These are phyloP conservation scores for Craterostigma plantagineum DNA, from an alignment of 257 asterid genomes.

Conservation along the genomic window DNA sequence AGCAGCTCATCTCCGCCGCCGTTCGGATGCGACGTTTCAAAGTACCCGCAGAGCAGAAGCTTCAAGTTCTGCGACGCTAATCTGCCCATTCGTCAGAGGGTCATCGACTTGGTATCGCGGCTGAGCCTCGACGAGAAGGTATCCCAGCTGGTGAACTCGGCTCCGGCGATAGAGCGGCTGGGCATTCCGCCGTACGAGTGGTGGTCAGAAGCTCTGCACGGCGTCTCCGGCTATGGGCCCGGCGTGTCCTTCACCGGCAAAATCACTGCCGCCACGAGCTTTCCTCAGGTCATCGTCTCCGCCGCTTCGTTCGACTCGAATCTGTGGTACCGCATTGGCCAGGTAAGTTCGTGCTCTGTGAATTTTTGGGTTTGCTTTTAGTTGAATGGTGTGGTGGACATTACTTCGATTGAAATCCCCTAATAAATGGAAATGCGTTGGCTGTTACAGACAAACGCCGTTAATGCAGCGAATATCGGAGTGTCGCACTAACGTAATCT, in stretches of 20 bases:
- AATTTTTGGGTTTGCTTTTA: no score
- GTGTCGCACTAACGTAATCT: no score
- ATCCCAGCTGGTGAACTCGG: conserved; percentile 60
- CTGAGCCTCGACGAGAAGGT: conserved; percentile 70
- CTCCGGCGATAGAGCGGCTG: conserved; percentile 53
- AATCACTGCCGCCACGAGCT: conserved; percentile 53
- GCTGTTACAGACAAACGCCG: no score
- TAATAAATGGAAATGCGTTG: no score
- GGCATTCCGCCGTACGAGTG: conserved; percentile 74
- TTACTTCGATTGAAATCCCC: no score
- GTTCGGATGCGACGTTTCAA: conserved; percentile 33
- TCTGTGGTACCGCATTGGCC: conserved; percentile 83
- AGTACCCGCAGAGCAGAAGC: conserved; percentile 20
- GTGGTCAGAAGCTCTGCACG: conserved; percentile 96
- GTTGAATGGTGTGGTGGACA: no score
- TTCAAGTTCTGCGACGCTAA: conserved; percentile 36
- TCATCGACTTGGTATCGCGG: conserved; percentile 48
- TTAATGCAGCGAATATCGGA: no score
- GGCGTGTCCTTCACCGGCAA: conserved; percentile 41
- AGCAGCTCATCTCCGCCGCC: conserved; percentile 23
- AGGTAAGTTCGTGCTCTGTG: no score
- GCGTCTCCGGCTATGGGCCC: conserved; percentile 54
- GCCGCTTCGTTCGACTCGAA: conserved; percentile 61
- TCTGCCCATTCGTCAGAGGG: conserved; percentile 40
- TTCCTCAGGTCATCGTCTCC: conserved; percentile 84